Evolutionary conservation across 179 eudicot genomes (phyloP).

Genomic region (Sideroxylon spinosum): DNA sequence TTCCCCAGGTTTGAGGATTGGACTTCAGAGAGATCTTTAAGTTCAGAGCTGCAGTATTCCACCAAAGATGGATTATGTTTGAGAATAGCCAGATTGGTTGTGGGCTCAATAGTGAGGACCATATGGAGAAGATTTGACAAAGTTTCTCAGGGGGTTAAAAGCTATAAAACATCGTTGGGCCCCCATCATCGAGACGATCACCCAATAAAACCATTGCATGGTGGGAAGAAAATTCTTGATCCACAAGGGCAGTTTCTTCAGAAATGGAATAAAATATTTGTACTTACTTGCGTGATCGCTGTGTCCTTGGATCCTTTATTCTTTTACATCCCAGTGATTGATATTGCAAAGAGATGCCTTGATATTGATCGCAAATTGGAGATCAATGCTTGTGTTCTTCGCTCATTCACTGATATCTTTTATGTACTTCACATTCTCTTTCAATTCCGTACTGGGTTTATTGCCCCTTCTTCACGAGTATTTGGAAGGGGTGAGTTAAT

Average conservation of each 20-base stretch:
- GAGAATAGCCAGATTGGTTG: neutral
- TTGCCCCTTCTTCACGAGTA: constrained; percentile 63
- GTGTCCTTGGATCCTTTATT: constrained; percentile 68
- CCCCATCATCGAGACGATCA: constrained; percentile 20
- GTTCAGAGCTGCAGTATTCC: constrained; percentile 23
- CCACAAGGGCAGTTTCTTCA: constrained; percentile 67
- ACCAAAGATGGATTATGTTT: neutral
- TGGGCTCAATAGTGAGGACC: constrained; percentile 17
- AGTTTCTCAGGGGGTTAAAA: constrained; percentile 31
- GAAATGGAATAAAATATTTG: constrained; percentile 61
- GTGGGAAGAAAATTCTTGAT: constrained; percentile 32
- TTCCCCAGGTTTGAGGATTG: constrained; percentile 44
- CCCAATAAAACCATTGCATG: constrained; percentile 13
- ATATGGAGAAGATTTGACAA: constrained; percentile 33
- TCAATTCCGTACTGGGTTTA: constrained; percentile 65
- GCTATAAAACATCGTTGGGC: constrained; percentile 22
- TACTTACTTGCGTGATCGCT: constrained; percentile 54
- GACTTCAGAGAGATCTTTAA: constrained; percentile 32
- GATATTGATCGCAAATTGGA: constrained; percentile 37
- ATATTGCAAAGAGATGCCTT: constrained; percentile 36
- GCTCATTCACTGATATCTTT: constrained; percentile 53
- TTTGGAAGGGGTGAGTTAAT: constrained; percentile 67
- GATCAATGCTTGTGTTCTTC: constrained; percentile 49
- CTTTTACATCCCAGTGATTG: constrained; percentile 59
- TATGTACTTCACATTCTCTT: constrained; percentile 61